Evolutionary conservation across 192 early-diverging fungal species (phyloP).

Genomic region (Backusella luteola): DNA sequence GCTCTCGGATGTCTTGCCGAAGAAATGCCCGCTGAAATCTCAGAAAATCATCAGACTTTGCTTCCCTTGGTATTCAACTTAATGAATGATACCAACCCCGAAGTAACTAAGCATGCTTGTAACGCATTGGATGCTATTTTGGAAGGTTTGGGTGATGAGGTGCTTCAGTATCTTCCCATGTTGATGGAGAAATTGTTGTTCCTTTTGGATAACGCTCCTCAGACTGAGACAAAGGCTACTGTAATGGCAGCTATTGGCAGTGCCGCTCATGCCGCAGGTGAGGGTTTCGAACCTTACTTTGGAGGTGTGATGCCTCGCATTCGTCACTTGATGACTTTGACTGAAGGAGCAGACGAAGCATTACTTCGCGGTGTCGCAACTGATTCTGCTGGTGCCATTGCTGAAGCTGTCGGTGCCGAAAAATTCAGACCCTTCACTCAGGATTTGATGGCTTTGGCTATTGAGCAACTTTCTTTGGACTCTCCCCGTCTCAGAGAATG

Average conservation of each 20-base stretch:
- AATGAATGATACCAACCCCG: constrained; percentile 71
- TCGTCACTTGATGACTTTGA: constrained; percentile 68
- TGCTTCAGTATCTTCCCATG: constrained; percentile 76
- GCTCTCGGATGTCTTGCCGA: constrained; percentile 76
- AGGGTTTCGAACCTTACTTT: constrained; percentile 79
- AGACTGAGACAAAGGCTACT: constrained; percentile 70
- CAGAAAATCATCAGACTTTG: constrained; percentile 75
- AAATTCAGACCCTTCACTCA: constrained; percentile 76
- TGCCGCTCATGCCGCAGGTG: constrained; percentile 83
- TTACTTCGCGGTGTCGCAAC: constrained; percentile 84
- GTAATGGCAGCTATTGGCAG: constrained; percentile 86
- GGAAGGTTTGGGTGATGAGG: constrained; percentile 78
- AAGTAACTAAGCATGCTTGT: constrained; percentile 76
- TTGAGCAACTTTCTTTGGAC: constrained; percentile 75
- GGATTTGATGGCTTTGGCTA: constrained; percentile 70
- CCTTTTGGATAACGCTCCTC: constrained; percentile 66
- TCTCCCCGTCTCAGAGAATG: constrained; percentile 79
- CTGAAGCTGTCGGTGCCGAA: constrained; percentile 84
- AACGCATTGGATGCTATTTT: constrained; percentile 89
- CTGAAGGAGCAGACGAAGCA: constrained; percentile 66
- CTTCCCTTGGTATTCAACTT: constrained; percentile 85
- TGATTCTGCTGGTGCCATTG: constrained; percentile 80
- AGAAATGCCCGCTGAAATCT: constrained; percentile 80
- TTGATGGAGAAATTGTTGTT: constrained; percentile 80
- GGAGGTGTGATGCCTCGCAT: constrained; percentile 65